These are phyloP conservation scores for Tetraselmis chui DNA, from an alignment of 139 green algal genomes.

Conservation along the genomic window DNA sequence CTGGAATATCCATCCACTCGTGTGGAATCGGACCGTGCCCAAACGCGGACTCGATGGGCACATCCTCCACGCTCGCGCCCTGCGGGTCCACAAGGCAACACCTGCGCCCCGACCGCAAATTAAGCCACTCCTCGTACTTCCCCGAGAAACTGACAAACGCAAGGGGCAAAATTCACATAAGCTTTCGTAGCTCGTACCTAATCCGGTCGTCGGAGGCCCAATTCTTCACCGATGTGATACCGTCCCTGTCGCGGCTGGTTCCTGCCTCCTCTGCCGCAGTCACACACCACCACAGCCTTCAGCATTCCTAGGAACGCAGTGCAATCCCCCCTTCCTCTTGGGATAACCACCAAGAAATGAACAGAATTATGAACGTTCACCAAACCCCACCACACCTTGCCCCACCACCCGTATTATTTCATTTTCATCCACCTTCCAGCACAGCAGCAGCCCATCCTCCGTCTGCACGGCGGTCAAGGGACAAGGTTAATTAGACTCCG, in stretches of 20 bases:
- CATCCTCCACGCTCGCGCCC: not conserved
- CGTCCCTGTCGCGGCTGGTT: not conserved
- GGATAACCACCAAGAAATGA: no score
- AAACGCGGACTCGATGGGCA: conserved; percentile 6
- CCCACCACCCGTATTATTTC: conserved; percentile 14
- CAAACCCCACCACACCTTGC: not conserved
- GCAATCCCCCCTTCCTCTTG: no score
- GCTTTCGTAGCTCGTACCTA: no score
- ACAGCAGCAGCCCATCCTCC: conserved; percentile 23
- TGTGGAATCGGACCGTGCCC: conserved; percentile 5
- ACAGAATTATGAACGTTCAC: no score
- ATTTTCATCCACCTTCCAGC: conserved; percentile 22
- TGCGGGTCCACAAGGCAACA: conserved; percentile 12
- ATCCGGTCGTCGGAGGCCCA: conserved; percentile 24
- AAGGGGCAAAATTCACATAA: no score
- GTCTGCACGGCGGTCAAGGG: conserved; percentile 11
- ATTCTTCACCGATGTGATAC: not conserved
- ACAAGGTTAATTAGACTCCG: no score
- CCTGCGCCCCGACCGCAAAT: no score
- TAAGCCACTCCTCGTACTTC: no score
- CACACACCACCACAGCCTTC: no score
- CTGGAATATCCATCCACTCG: conserved; percentile 22
- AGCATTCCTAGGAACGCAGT: no score
- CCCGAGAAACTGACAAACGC: no score
- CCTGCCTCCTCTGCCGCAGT: not conserved